Evolutionary conservation across 768 basidiomycete genomes (phyloP).

Genomic region (Pleurotus platypus): DNA sequence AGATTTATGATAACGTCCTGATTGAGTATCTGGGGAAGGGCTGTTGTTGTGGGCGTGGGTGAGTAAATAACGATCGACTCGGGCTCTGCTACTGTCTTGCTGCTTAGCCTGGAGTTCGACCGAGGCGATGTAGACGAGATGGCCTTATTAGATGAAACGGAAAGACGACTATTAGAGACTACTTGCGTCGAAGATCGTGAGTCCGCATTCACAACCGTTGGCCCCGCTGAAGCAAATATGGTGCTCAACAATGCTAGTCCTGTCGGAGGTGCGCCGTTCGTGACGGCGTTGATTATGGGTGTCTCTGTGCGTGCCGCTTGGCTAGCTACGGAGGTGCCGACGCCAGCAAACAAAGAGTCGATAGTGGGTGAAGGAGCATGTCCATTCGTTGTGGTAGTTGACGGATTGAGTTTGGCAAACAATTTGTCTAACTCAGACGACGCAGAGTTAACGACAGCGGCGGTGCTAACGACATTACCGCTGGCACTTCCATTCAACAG

Average conservation of each 20-base stretch:
- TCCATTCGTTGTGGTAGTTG: constrained; percentile 14
- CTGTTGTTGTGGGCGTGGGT: constrained; percentile 50
- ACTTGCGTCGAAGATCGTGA: constrained; percentile 13
- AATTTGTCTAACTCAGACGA: constrained; percentile 45
- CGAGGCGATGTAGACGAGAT: constrained; percentile 4
- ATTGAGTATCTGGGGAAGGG: constrained; percentile 63
- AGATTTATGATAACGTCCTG: constrained; percentile 73
- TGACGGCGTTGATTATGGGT: not conserved
- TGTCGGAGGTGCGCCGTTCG: constrained; percentile 28
- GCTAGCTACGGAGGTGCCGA: constrained; percentile 15
- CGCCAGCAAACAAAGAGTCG: not conserved
- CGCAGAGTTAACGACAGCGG: constrained; percentile 17
- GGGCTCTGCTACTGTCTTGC: constrained; percentile 3
- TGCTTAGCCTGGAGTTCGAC: constrained; percentile 7
- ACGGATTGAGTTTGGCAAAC: constrained; percentile 37
- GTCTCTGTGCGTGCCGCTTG: constrained; percentile 22
- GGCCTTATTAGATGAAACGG: not conserved
- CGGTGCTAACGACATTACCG: not conserved
- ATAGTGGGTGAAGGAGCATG: constrained; percentile 13
- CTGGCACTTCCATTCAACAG: not conserved
- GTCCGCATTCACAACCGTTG: constrained; percentile 3
- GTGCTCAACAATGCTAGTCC: constrained; percentile 61
- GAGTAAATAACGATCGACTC: constrained; percentile 39
- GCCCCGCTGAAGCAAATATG: constrained; percentile 70
- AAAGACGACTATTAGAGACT: constrained; percentile 12